Percentiles rank a stretch among this genome's conserved stretches.
These are phyloP conservation scores for Monosporozyma aerobia DNA, from an alignment of 805 yeast genomes.

Conservation along the genomic window DNA sequence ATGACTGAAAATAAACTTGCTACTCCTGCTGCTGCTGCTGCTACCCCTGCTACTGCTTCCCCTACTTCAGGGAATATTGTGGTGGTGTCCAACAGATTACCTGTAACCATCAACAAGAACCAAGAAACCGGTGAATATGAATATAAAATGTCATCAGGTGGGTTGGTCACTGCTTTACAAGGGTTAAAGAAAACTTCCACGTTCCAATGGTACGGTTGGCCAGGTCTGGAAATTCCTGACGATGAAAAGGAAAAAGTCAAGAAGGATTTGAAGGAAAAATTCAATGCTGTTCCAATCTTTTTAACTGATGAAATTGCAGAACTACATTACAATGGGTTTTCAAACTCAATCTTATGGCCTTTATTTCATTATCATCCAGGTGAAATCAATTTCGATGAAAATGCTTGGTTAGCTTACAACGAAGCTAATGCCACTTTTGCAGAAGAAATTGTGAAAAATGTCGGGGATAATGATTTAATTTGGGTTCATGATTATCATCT, in stretches of 20 bases:
- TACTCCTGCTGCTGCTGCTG: neutral
- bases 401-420: slow-evolving; percentile 95
- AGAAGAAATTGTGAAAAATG: slow-evolving; percentile 54
- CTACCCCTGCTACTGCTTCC: neutral
- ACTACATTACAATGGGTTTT: slow-evolving; percentile 91
- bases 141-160: slow-evolving; percentile 93
- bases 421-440: slow-evolving; percentile 87
- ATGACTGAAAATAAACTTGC: neutral
- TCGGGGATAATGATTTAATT: slow-evolving; percentile 74
- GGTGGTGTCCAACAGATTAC: slow-evolving; percentile 90
- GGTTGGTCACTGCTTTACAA: slow-evolving; percentile 89
- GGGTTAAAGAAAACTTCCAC: slow-evolving; percentile 76
- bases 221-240: slow-evolving; percentile 79
- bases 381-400: slow-evolving; percentile 95
- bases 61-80: slow-evolving; percentile 54
- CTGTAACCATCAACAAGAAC: slow-evolving; percentile 76
- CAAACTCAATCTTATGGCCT: slow-evolving; percentile 95
- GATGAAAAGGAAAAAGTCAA: slow-evolving; percentile 62
- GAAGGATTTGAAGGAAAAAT: slow-evolving; percentile 60
- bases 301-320: slow-evolving; percentile 86
- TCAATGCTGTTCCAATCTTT: slow-evolving; percentile 85
- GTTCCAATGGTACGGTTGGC: slow-evolving; percentile 99
- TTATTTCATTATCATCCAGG: slow-evolving; percentile 98
- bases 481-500: slow-evolving; percentile 99
- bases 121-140: slow-evolving; percentile 52